phyloP scores from a whole-genome alignment of 805 yeast genomes.

The Cyberlindnera petersonii region DNA sequence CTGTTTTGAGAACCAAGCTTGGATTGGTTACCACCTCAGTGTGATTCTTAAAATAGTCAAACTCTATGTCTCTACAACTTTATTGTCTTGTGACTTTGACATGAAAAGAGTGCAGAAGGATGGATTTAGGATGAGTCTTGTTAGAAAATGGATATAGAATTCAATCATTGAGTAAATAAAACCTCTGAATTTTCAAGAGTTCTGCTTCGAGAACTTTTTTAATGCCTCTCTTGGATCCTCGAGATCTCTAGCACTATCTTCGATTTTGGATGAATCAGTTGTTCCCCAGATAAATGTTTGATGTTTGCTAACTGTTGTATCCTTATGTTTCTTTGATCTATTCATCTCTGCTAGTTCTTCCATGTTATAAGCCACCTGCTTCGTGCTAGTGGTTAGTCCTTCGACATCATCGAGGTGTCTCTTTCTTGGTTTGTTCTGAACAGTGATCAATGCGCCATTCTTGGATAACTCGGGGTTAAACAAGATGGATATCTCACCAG shows the following conservation, averaged over 20 bases:
- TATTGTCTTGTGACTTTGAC: no score
- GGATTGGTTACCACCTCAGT: no score
- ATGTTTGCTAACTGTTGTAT: neutral
- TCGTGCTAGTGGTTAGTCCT: slow-evolving; percentile 6
- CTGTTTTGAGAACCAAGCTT: neutral
- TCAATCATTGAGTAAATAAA: no score
- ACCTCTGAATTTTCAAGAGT: no score
- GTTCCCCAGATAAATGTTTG: neutral
- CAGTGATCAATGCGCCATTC: slow-evolving; percentile 19
- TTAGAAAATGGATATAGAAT: no score
- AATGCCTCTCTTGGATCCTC: no score
- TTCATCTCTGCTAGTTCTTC: slow-evolving; percentile 17
- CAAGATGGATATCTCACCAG: slow-evolving; percentile 16
- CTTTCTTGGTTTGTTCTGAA: slow-evolving; percentile 21
- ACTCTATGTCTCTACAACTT: no score
- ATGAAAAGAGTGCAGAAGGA: no score
- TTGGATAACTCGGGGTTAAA: slow-evolving; percentile 21
- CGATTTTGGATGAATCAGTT: neutral
- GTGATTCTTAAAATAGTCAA: no score
- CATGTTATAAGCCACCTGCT: slow-evolving; percentile 18
- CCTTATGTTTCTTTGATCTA: slow-evolving; percentile 12
- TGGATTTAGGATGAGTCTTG: no score
- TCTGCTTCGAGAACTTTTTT: no score
- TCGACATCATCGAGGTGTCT: slow-evolving; percentile 16
- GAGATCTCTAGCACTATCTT: no score